Percentiles rank a stretch among this genome's conserved stretches.
Conservation (phyloP, 2,329 filamentous ascomycete species). For the Xylaria sp. region DNA sequence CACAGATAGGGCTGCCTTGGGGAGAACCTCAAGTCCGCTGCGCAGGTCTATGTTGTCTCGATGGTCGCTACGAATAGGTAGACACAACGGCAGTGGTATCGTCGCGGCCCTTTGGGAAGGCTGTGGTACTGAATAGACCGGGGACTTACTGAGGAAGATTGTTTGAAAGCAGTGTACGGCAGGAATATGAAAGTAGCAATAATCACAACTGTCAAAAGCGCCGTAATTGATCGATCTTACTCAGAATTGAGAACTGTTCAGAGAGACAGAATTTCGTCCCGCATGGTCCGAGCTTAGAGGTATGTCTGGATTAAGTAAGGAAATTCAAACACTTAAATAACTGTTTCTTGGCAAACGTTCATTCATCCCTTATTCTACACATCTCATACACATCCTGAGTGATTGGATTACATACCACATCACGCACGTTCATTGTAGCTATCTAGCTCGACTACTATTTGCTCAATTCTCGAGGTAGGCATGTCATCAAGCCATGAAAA, state of each 20-base stretch:
- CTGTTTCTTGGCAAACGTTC: neutral
- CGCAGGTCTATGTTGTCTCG: neutral
- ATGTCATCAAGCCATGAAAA: neutral
- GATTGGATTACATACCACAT: neutral
- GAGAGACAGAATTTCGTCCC: neutral
- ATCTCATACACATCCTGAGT: neutral
- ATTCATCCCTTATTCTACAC: neutral
- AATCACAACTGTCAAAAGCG: too few species aligned
- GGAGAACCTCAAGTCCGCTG: neutral
- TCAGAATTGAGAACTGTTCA: neutral
- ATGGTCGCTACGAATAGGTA: neutral
- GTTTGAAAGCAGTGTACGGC: neutral
- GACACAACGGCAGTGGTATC: neutral
- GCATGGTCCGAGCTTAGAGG: neutral
- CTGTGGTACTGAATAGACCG: neutral
- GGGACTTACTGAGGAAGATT: neutral
- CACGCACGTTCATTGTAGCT: neutral
- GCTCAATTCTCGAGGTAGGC: neutral
- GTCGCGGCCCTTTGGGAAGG: neutral
- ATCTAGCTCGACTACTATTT: neutral
- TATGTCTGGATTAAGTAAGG: neutral
- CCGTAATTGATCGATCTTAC: neutral
- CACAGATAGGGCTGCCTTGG: neutral
- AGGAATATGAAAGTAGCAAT: too few species aligned
- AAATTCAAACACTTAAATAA: neutral